Evolutionary conservation across 805 yeast species (phyloP).

Genomic region (Spathaspora passalidarum): DNA sequence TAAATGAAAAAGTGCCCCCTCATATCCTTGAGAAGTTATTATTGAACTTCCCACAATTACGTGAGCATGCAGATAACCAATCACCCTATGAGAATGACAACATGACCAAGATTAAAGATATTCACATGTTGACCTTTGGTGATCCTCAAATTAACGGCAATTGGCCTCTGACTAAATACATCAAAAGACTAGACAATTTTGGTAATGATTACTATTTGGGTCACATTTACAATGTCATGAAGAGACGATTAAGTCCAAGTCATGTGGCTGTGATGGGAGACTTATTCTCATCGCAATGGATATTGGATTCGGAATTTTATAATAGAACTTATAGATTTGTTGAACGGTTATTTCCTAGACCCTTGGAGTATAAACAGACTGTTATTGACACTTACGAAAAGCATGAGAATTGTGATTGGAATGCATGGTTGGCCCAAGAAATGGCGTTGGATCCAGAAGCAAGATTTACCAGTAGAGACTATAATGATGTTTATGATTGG

Average conservation of each 20-base stretch:
- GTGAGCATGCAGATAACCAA: slow-evolving; percentile 7
- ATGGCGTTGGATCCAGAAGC: slow-evolving; percentile 27
- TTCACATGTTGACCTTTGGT: slow-evolving; percentile 80
- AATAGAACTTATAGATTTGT: slow-evolving; percentile 74
- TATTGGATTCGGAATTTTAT: slow-evolving; percentile 79
- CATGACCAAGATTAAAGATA: slow-evolving; percentile 33
- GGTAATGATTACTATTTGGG: slow-evolving; percentile 91
- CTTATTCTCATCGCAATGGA: slow-evolving; percentile 92
- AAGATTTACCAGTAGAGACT: slow-evolving; percentile 37
- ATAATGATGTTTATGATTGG: slow-evolving; percentile 69
- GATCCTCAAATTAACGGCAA: slow-evolving; percentile 97
- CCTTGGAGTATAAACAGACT: slow-evolving; percentile 45
- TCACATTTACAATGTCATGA: slow-evolving; percentile 72
- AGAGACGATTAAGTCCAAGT: slow-evolving; percentile 61
- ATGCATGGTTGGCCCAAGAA: slow-evolving; percentile 43
- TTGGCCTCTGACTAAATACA: slow-evolving; percentile 65
- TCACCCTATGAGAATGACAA: slow-evolving; percentile 9
- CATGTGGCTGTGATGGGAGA: slow-evolving; percentile 93
- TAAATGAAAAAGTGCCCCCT: slow-evolving; percentile 12
- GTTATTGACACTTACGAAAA: slow-evolving; percentile 45
- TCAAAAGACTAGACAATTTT: slow-evolving; percentile 74
- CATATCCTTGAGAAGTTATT: slow-evolving; percentile 12
- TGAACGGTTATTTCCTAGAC: slow-evolving; percentile 64
- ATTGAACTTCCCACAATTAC: slow-evolving; percentile 18
- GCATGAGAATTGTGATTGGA: slow-evolving; percentile 59